These are phyloP conservation scores for Pholiota molesta DNA, from an alignment of 768 basidiomycete species.

Conservation along the genomic window DNA sequence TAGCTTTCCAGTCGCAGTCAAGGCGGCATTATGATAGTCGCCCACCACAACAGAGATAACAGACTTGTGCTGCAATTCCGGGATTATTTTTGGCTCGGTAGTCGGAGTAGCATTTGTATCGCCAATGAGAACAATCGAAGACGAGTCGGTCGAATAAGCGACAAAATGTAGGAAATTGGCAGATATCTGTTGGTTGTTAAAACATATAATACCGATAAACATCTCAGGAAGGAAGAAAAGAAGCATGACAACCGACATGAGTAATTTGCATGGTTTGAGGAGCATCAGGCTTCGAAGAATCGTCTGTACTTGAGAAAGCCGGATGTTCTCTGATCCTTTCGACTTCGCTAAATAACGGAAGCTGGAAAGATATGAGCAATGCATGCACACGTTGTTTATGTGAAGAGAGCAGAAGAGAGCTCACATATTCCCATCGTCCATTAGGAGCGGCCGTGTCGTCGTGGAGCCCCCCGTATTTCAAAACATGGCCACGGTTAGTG, in stretches of 20 bases:
- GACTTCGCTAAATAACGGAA: conserved; percentile 74
- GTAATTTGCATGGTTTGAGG: conserved; percentile 66
- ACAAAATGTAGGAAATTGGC: conserved; percentile 84
- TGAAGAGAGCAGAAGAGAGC: conserved; percentile 31
- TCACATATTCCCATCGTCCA: conserved; percentile 74
- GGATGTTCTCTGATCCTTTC: conserved; percentile 48
- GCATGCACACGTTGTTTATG: background rate
- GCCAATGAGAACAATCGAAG: conserved; percentile 79
- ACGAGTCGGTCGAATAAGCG: conserved; percentile 73
- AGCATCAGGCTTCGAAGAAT: conserved; percentile 31
- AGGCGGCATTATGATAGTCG: conserved; percentile 90
- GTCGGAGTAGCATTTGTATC: conserved; percentile 45
- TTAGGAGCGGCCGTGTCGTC: conserved; percentile 38
- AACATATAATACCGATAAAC: conserved; percentile 9
- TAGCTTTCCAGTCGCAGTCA: conserved; percentile 76
- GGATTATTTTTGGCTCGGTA: conserved; percentile 61
- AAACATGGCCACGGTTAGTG: conserved; percentile 78
- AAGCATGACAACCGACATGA: conserved; percentile 57
- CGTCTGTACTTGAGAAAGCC: conserved; percentile 40
- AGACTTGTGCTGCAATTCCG: conserved; percentile 71
- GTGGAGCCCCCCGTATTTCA: conserved; percentile 57
- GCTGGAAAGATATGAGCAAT: conserved; percentile 40
- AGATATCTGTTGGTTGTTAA: conserved; percentile 54
- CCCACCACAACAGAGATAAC: conserved; percentile 90
- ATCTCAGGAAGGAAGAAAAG: conserved; percentile 12